Evolutionary conservation across 805 yeast genomes (phyloP), one percentile per base, ranked within the genome.

Genomic region (Ogataea minuta): DNA sequence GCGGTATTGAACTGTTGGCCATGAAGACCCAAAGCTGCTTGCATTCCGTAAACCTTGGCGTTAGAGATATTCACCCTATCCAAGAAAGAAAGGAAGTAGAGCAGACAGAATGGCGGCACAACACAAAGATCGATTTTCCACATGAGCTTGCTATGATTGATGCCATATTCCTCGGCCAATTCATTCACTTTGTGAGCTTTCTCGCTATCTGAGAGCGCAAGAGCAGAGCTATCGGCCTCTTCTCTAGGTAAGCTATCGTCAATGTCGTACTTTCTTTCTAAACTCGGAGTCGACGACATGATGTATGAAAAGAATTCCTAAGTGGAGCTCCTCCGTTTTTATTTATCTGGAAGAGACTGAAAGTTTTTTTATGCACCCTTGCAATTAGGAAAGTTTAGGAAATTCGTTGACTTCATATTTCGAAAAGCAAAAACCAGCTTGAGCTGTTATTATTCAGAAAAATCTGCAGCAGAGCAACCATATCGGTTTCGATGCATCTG

Each of bases 31-130:
- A 86, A 60, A 41, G 79, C 84, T 1, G 53, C 60, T 14, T 70
- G 69, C 67, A 86, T 67, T 9, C 88, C 88, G 54, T 84, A 84
- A 39, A 81, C 74, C 44, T 78, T 78, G 6, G 95, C 95, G 60
- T 86, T 85, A 21, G 90, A 78, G 45, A 86, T 83, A 59, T 86
- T 86, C 43, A 85, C 90, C 59, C 95, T 71, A 59, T 86, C 95
- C 54, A 86, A 64, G 55, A 85, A 86, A 1, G 91, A 81, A 45
- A 85, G 70, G 59, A 86, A 77, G 54, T 86, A 86, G 31, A 86
- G 67, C 20, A 84, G 53, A 54, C 88, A 77, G 48, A 86, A 81
- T n/a, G 88, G 79, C 4, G 90, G 88, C 20, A 84, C 80, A 27
- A 85, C 79, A 44, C 85, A 76, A 1, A 77, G 37, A 53, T 84